Conservation (phyloP, 352 stramenopile species). For the Pythium brassicae region DNA sequence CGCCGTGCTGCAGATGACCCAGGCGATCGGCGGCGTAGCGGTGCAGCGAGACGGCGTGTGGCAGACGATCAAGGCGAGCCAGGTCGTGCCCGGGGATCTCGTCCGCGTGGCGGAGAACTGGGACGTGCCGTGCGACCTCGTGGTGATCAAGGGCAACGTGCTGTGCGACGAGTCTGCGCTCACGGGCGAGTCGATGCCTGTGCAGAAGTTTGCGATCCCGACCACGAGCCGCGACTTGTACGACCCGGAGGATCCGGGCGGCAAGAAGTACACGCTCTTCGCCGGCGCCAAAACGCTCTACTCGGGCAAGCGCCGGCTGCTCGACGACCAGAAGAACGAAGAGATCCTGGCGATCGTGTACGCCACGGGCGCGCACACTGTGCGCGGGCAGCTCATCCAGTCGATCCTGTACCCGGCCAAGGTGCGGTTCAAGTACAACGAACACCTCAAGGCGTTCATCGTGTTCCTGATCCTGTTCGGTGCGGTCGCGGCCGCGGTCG, state of each 20-base stretch:
- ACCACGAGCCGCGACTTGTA: conserved; percentile 48
- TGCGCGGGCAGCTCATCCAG: conserved; percentile 77
- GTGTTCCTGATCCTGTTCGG: conserved; percentile 73
- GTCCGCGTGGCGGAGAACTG: conserved; percentile 61
- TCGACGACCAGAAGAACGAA: no score
- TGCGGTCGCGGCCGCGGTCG: conserved; percentile 49
- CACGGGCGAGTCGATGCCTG: conserved; percentile 82
- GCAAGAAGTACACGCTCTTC: conserved; percentile 88
- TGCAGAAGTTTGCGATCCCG: conserved; percentile 76
- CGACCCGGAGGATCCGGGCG: conserved; percentile 33
- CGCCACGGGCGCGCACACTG: conserved; percentile 80
- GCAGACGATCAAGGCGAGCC: conserved; percentile 33
- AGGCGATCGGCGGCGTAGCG: conserved; percentile 49
- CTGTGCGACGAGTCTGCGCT: conserved; percentile 76
- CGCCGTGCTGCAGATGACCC: conserved; percentile 56
- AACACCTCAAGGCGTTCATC: conserved; percentile 83
- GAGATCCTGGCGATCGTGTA: conserved; percentile 77
- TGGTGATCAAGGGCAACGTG: conserved; percentile 57
- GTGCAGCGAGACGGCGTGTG: conserved; percentile 57
- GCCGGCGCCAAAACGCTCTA: conserved; percentile 78
- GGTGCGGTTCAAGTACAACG: conserved; percentile 90
- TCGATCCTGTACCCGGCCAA: conserved; percentile 82
- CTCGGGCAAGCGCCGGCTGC: conserved; percentile 42
- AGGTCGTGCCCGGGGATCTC: conserved; percentile 66
- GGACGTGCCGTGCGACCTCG: conserved; percentile 62